A percentile compares a stretch with the other conserved stretches of the same genome.
Evolutionary conservation across 108 stramenopile species (phyloP).

Genomic region (Mediolabrus comicus): DNA sequence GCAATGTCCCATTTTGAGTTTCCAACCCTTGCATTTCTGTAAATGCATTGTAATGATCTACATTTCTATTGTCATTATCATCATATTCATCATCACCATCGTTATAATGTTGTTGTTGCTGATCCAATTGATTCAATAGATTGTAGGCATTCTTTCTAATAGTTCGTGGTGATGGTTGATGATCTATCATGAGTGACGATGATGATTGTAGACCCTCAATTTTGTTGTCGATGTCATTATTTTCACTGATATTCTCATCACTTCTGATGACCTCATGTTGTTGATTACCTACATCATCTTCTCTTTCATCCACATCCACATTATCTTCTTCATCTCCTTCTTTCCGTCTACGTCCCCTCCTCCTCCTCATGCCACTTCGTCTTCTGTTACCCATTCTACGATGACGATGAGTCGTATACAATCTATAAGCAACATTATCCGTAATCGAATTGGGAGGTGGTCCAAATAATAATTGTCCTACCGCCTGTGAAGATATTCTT

Average conservation of each 20-base stretch:
- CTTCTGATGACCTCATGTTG: no score
- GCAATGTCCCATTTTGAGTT: no score
- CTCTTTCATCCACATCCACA: no score
- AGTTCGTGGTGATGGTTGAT: neutral
- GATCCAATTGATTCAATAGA: neutral
- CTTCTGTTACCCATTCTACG: neutral
- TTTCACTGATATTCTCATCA: no score
- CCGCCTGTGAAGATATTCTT: neutral
- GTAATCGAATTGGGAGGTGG: constrained; percentile 8
- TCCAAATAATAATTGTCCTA: constrained; percentile 5
- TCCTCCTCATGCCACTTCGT: neutral
- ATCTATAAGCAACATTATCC: neutral
- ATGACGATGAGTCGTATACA: neutral
- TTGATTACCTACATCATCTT: no score
- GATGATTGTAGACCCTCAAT: no score
- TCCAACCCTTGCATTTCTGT: no score
- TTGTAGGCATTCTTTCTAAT: neutral
- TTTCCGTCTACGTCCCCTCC: no score
- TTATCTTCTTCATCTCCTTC: no score
- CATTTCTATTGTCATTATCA: constrained; percentile 9
- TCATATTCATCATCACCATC: constrained; percentile 19
- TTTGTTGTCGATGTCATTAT: no score
- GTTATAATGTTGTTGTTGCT: neutral
- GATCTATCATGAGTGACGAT: no score
- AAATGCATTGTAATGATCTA: neutral